A percentile compares a stretch with the other conserved stretches of the same genome.
phyloP scores from a whole-genome alignment of 2,329 filamentous ascomycete genomes.

The Microcera coccophila region DNA sequence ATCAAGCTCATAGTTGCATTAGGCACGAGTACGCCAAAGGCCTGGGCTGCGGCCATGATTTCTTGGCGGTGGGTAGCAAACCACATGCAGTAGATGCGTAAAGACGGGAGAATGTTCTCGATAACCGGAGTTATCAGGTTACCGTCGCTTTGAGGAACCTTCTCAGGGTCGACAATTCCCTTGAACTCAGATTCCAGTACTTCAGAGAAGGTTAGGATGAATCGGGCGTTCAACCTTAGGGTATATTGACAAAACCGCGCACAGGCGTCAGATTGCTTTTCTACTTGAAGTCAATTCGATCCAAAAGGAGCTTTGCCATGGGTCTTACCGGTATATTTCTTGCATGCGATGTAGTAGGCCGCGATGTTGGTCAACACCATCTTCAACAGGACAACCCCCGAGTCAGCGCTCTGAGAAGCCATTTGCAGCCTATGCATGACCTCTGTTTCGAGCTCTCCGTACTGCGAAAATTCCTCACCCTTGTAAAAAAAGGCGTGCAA shows the following conservation, averaged over 20 bases:
- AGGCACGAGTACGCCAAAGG: conserved; percentile 43
- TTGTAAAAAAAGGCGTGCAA: conserved; percentile 82
- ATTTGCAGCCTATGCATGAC: conserved; percentile 74
- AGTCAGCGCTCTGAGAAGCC: conserved; percentile 64
- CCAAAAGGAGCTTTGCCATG: too few relatives aligned
- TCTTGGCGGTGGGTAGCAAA: conserved; percentile 45
- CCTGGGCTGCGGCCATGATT: conserved; percentile 42
- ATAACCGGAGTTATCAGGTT: conserved; percentile 35
- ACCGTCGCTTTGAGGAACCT: conserved; percentile 21
- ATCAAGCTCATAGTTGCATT: conserved; percentile 46
- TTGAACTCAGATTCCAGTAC: conserved; percentile 67
- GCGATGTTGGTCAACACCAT: conserved; percentile 83
- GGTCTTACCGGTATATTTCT: conserved; percentile 33
- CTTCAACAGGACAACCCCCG: conserved; percentile 66
- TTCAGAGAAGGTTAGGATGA: conserved; percentile 68
- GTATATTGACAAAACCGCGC: conserved; percentile 59
- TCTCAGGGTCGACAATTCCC: conserved; percentile 34
- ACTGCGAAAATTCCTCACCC: conserved; percentile 68
- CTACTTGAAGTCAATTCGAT: conserved; percentile 27
- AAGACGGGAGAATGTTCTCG: conserved; percentile 46
- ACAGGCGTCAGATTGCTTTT: conserved; percentile 43
- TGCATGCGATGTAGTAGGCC: conserved; percentile 66
- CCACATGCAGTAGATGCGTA: conserved; percentile 55
- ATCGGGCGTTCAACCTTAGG: conserved; percentile 73
- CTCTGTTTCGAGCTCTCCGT: conserved; percentile 79